Evolutionary conservation across 352 stramenopile genomes (phyloP), one percentile per base, ranked within the genome.

Genomic region (Phytophthora boehmeriae): DNA sequence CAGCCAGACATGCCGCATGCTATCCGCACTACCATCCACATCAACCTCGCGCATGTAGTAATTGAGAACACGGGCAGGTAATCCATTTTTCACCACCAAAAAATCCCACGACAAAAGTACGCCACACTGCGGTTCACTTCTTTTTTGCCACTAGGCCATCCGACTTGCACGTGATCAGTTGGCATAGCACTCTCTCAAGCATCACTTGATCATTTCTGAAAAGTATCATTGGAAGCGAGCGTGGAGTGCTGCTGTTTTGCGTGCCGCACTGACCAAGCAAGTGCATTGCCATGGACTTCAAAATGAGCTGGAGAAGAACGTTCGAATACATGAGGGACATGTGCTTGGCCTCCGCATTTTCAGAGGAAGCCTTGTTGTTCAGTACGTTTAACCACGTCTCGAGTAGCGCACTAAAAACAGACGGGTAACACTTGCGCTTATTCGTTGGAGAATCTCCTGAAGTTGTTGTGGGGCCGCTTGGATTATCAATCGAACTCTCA

Each of bases 261-360:
- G 23, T 46, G 5, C 38, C 19, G 10, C 41, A 16, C 14, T 64
- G 58, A 16, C 61, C 46, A n/a, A 72, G 56, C 42, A 61, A 63
- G 13, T 67, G 60, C 45, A 83, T 82, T 8, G 82, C 80, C 42
- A 93, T 80, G 2, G 78, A 83, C 56, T 93, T 93, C 8, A 90
- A 30, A 11, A 88, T 71, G 14, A 93, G 60, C 25, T 89, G 82
- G 4, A 93, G 48, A 8, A 93, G 60, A 2, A 84, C 63, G 27
- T 79, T 77, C 0, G 84, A 72, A 28, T 81, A 88, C 19, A 54
- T 65, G 8, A 90, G 65, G 5, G 83, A 84, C 13, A 75, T 49
- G 19, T 70, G 50, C 51, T 80, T 86, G 3, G 72, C 73, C n/a
- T 81, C 64, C 1, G 62, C 35, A 11, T 71, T 78, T 2, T 82